Percentiles rank a stretch among this genome's conserved stretches.
Conservation (phyloP, 371 early-diverging fungal genomes). For the Saksenaea vasiformis region DNA sequence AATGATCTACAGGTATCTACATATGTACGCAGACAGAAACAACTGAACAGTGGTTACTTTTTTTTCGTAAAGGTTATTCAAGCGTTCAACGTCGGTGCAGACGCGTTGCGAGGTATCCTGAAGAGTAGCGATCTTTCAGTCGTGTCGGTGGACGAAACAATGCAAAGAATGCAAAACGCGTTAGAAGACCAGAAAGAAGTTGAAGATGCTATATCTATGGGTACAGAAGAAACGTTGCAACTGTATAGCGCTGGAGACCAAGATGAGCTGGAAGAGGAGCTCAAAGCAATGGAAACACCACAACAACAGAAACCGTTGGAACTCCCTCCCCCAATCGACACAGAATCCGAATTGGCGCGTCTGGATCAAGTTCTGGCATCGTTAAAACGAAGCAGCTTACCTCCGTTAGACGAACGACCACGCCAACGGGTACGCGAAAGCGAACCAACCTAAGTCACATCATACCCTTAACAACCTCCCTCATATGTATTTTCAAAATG, state of each 20-base stretch:
- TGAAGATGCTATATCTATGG: constrained; percentile 47
- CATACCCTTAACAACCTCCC: not conserved
- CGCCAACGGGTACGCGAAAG: not conserved
- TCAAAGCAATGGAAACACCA: constrained; percentile 29
- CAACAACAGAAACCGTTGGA: constrained; percentile 4
- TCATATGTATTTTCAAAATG: not conserved
- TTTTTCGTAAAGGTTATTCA: constrained; percentile 40
- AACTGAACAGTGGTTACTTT: not conserved
- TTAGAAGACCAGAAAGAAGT: constrained; percentile 60
- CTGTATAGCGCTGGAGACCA: constrained; percentile 21
- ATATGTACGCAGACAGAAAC: not conserved
- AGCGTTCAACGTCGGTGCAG: constrained; percentile 57
- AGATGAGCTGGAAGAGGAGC: constrained; percentile 51
- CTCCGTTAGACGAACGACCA: not conserved
- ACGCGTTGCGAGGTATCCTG: constrained; percentile 42
- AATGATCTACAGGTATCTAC: constrained; percentile 56
- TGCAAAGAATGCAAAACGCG: constrained; percentile 47
- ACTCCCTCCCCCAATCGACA: constrained; percentile 8
- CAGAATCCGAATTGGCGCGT: constrained; percentile 18
- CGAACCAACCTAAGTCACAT: not conserved
- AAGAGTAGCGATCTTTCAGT: constrained; percentile 34
- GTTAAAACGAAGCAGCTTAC: not conserved
- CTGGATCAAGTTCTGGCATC: constrained; percentile 11
- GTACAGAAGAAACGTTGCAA: constrained; percentile 21
- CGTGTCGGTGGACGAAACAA: constrained; percentile 46